Percentiles rank a stretch among this genome's conserved stretches.
These are phyloP conservation scores for Amanita subjunquillea DNA, from an alignment of 768 basidiomycete genomes.

Conservation along the genomic window DNA sequence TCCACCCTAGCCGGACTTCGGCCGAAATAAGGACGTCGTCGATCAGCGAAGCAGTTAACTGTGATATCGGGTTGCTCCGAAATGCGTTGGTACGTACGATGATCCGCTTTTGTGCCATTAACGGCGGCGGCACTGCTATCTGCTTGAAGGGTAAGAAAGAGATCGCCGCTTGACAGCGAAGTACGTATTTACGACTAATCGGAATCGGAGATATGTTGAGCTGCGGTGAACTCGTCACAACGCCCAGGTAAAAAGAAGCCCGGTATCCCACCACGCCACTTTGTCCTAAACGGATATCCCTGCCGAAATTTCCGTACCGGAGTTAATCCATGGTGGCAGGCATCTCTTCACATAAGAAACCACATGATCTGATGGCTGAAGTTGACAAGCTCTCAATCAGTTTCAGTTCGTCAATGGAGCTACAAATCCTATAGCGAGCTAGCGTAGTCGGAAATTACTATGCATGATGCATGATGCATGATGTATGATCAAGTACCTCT, in stretches of 20 bases:
- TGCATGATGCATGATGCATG: not conserved
- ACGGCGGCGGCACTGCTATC: not conserved
- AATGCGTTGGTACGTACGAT: not conserved
- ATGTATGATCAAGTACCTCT: not conserved
- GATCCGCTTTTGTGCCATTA: not conserved
- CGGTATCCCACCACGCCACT: not conserved
- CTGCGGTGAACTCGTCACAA: not conserved
- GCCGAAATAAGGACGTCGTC: not conserved
- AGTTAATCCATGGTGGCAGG: not conserved
- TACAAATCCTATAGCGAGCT: not conserved
- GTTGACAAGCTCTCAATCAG: not conserved
- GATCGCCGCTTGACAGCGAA: slow-evolving; percentile 1
- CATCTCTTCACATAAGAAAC: not conserved
- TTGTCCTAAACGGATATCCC: not conserved
- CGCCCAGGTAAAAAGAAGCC: not conserved
- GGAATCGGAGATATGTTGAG: not conserved
- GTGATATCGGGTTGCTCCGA: not conserved
- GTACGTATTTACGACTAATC: not conserved
- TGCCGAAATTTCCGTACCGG: not conserved
- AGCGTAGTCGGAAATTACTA: not conserved
- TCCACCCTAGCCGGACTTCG: not conserved
- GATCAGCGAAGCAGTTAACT: not conserved
- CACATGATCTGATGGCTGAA: not conserved
- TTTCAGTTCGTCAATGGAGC: not conserved
- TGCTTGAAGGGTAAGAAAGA: not conserved